Base-by-base conservation (phyloP, 2,329 filamentous ascomycete genomes). In the Ustulina deusta region DNA sequence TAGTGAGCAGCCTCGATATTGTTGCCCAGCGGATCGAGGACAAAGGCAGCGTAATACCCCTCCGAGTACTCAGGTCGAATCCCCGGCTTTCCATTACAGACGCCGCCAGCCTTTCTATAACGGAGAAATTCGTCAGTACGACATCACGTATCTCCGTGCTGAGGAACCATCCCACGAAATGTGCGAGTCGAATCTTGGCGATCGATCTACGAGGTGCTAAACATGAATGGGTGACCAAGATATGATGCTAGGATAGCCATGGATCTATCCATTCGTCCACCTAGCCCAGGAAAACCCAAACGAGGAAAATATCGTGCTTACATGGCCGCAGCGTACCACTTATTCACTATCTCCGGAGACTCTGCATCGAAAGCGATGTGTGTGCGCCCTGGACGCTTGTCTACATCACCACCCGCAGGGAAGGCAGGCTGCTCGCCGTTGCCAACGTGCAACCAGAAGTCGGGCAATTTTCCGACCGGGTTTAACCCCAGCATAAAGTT, bases 391-490 rank as follows among this genome's bases (percentile, higher is more conserved):
- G 62, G 69, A 15, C 69, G 54, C 25, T 40, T 22, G 10, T 40
- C 34, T 38, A 65, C 65, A 11, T 70, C 57, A 13, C 49, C 66
- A 6, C 52, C 38, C 27, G 48, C 22, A 13, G 63, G 63, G 38
- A 66, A 63, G 17, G 20, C 27, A 25, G 62, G 25, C 61, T 72
- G 68, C 55, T 69, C 69, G 52, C 60, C 65, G 32, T 69, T 67
- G 15, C 71, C 71, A 5, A 51, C 42, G 51, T 73, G 70, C 6
- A 69, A 10, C 68, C 68, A 73, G 61, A 72, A 72, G 54, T 71
- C 70, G 25, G 70, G 70, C 22, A 63, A 46, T 9, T 61, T 63
- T 6, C 63, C 65, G 29, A 3, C 61, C 38, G 70, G 68, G 17
- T 65, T 49, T 2, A 72, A 54, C 0, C 68, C 70, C 13, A 71